phyloP scores from a whole-genome alignment of 176 grass and related monocot genomes.

The Secale cereale region DNA sequence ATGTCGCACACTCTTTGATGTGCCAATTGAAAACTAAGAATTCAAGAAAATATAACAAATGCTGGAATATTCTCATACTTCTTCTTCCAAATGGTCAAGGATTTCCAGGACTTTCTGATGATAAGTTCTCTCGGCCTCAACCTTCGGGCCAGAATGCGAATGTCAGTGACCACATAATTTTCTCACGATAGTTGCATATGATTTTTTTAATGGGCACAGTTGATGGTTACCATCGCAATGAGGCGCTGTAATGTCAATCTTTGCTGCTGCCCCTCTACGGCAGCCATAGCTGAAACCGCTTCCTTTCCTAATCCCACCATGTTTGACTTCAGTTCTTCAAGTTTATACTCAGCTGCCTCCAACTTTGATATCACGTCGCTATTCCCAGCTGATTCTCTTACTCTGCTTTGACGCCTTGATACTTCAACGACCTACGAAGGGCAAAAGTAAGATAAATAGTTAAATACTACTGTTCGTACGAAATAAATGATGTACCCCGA shows the following conservation, averaged over 20 bases:
- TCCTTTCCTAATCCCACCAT: conserved; percentile 86
- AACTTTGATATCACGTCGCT: conserved; percentile 68
- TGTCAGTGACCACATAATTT: conserved; percentile 19
- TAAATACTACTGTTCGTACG: not conserved
- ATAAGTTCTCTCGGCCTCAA: conserved; percentile 78
- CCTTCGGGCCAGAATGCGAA: conserved; percentile 39
- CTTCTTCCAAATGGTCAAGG: conserved; percentile 75
- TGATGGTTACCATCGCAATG: conserved; percentile 73
- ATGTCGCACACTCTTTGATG: not conserved
- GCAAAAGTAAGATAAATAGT: not conserved
- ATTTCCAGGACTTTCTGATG: conserved; percentile 88
- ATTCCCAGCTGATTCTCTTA: conserved; percentile 68
- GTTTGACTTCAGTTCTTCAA: conserved; percentile 89
- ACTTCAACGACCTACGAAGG: conserved; percentile 74
- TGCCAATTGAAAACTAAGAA: conserved; percentile 1
- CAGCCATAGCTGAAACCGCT: conserved; percentile 84
- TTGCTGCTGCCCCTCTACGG: conserved; percentile 91
- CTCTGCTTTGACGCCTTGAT: conserved; percentile 78
- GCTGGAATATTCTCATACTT: conserved; percentile 36
- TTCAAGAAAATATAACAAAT: conserved; percentile 10
- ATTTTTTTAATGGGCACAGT: not conserved
- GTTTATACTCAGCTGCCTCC: conserved; percentile 85
- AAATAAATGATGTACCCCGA: not conserved
- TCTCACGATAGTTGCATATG: not conserved
- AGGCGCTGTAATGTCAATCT: conserved; percentile 83